A percentile compares a stretch with the other conserved stretches of the same genome.
Evolutionary conservation across 2,329 filamentous ascomycete genomes (phyloP).

Genomic region (Elsinoe australis): DNA sequence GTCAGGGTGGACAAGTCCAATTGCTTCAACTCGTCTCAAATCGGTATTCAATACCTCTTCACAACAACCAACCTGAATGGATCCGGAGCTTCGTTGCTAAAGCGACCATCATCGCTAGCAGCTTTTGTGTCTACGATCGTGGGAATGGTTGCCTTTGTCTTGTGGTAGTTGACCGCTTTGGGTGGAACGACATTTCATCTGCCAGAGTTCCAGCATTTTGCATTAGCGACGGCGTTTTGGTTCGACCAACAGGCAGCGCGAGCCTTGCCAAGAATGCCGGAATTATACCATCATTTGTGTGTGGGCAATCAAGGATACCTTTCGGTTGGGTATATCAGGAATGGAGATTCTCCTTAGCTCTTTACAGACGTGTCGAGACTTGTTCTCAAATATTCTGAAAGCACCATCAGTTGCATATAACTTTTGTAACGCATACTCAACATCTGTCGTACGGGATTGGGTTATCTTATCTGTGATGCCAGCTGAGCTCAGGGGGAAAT

Average conservation of each 20-base stretch:
- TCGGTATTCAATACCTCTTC: conserved; percentile 72
- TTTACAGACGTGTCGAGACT: too few species aligned
- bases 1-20: conserved; percentile 68
- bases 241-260: not conserved
- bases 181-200: not conserved
- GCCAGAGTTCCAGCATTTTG: not conserved
- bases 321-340: too few species aligned
- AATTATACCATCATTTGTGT: not conserved
- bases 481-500: too few species aligned
- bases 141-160: not conserved
- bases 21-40: conserved; percentile 77
- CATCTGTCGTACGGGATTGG: too few species aligned
- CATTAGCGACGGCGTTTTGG: not conserved
- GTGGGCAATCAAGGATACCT: too few species aligned
- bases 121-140: not conserved
- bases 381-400: too few species aligned
- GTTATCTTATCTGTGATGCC: too few species aligned
- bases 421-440: too few species aligned
- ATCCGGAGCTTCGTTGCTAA: not conserved
- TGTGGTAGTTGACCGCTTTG: not conserved
- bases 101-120: not conserved
- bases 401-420: too few species aligned
- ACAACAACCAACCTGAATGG: conserved; percentile 37
- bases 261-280: not conserved
- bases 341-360: too few species aligned